Percentiles rank a stretch among this genome's conserved stretches.
These are phyloP conservation scores for Suhomyces chickasaworum DNA, from an alignment of 1,139 yeast species.

Conservation along the genomic window DNA sequence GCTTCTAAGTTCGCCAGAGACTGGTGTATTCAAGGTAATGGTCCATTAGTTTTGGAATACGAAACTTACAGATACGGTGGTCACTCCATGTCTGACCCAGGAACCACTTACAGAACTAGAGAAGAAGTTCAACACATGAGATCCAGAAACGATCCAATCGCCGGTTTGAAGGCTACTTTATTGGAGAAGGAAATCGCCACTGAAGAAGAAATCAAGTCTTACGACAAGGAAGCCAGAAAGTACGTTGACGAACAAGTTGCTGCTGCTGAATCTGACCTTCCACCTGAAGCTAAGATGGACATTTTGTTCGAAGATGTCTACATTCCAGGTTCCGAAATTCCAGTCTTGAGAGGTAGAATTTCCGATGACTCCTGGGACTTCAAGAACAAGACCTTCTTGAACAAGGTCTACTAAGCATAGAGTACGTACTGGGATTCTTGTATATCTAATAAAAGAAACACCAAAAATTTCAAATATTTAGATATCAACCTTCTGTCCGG, in stretches of 20 bases:
- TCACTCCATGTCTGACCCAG: constrained; percentile 99
- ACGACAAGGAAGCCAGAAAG: constrained; percentile 94
- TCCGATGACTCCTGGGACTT: constrained; percentile 92
- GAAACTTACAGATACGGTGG: constrained; percentile 99
- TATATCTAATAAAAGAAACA: constrained; percentile 4
- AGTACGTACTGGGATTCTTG: constrained; percentile 3
- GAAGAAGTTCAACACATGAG: constrained; percentile 99
- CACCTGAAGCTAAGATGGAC: constrained; percentile 95
- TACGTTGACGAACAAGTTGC: constrained; percentile 94
- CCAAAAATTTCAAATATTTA: neutral
- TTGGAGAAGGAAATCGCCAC: constrained; percentile 82
- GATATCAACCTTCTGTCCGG: neutral
- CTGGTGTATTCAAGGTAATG: constrained; percentile 91
- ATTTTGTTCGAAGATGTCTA: constrained; percentile 95
- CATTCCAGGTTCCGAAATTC: constrained; percentile 91
- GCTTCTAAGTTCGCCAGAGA: constrained; percentile 97
- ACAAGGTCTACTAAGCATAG: constrained; percentile 46
- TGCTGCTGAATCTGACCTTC: constrained; percentile 89
- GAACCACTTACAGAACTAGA: constrained; percentile 99
- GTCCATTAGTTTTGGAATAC: constrained; percentile 93
- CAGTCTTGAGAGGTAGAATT: constrained; percentile 93
- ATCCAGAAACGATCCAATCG: constrained; percentile 96
- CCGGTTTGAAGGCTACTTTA: constrained; percentile 87
- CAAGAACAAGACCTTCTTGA: constrained; percentile 68
- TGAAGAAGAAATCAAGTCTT: constrained; percentile 90